A percentile compares a stretch with the other conserved stretches of the same genome.
These are phyloP conservation scores for Fonsecaea multimorphosa DNA, from an alignment of 2,329 filamentous ascomycete genomes.

Conservation along the genomic window DNA sequence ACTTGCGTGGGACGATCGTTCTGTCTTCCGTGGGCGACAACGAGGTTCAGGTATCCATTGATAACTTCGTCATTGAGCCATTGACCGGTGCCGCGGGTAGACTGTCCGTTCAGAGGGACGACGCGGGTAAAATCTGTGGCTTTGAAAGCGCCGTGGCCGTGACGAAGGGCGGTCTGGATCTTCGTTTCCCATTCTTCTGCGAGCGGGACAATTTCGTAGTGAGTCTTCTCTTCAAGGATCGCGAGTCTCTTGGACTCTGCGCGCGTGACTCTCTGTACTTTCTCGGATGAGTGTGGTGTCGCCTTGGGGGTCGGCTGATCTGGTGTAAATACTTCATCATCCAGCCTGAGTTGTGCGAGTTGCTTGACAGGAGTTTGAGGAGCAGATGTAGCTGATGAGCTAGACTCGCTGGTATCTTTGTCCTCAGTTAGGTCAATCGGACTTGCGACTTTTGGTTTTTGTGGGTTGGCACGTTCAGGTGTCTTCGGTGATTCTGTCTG, in stretches of 20 bases:
- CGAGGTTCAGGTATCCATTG: conserved; percentile 53
- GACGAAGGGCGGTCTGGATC: conserved; percentile 42
- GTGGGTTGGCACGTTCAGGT: not conserved
- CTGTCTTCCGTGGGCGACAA: conserved; percentile 43
- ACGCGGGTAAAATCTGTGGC: conserved; percentile 36
- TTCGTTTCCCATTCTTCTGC: conserved; percentile 46
- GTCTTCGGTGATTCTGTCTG: not conserved
- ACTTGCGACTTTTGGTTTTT: not conserved
- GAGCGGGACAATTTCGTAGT: conserved; percentile 46
- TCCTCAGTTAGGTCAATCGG: conserved; percentile 16
- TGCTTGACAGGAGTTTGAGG: conserved; percentile 27
- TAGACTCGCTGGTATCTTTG: conserved; percentile 7
- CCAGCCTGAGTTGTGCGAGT: conserved; percentile 28
- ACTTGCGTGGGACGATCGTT: conserved; percentile 39
- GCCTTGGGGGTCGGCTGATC: conserved; percentile 35
- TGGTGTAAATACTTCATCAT: conserved; percentile 26
- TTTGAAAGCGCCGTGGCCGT: conserved; percentile 30
- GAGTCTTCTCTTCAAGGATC: conserved; percentile 32
- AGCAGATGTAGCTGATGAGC: conserved; percentile 11
- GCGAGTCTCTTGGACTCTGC: conserved; percentile 39
- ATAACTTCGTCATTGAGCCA: conserved; percentile 58
- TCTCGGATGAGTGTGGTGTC: conserved; percentile 28
- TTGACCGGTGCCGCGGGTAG: conserved; percentile 32
- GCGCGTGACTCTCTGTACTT: conserved; percentile 31
- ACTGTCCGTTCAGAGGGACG: conserved; percentile 28